Evolutionary conservation across 2,329 filamentous ascomycete species (phyloP).

Genomic region (Pseudopyricularia cyperi): DNA sequence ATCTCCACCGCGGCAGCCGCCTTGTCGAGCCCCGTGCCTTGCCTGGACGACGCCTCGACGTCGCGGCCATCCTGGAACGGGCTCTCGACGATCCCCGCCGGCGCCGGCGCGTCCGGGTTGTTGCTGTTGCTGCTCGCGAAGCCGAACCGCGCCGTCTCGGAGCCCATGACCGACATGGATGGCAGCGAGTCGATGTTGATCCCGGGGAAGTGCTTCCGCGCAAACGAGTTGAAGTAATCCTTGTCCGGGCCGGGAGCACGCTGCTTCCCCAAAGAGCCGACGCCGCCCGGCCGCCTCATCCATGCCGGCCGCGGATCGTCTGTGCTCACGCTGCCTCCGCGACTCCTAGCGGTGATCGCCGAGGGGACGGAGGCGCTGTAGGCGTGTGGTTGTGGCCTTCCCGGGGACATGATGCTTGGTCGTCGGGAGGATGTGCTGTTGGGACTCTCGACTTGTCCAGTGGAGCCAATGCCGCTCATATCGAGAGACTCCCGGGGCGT

Average conservation of each 20-base stretch:
- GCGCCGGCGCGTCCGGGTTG: not conserved
- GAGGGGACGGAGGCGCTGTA: constrained; percentile 13
- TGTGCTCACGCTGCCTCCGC: constrained; percentile 21
- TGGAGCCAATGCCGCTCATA: constrained; percentile 27
- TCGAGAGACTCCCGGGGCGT: constrained; percentile 58
- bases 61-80: constrained; percentile 35
- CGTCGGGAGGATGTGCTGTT: constrained; percentile 24
- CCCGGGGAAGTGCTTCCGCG: constrained; percentile 70
- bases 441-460: constrained; percentile 18
- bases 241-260: constrained; percentile 68
- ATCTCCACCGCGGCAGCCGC: constrained; percentile 79
- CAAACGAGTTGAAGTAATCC: constrained; percentile 74
- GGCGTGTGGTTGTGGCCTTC: constrained; percentile 11
- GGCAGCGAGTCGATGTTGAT: constrained; percentile 58
- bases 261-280: constrained; percentile 65
- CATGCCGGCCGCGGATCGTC: constrained; percentile 37
- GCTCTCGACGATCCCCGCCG: constrained; percentile 34
- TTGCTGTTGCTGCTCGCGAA: constrained; percentile 25
- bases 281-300: constrained; percentile 75
- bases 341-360: constrained; percentile 19
- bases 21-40: constrained; percentile 55
- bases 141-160: constrained; percentile 45
- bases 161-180: constrained; percentile 51
- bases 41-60: constrained; percentile 15
- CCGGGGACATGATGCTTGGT: constrained; percentile 21